Percentiles rank a stretch among this genome's conserved stretches.
These are phyloP conservation scores for Testicularia cyperi DNA, from an alignment of 1,284 basidiomycete genomes.

Conservation along the genomic window DNA sequence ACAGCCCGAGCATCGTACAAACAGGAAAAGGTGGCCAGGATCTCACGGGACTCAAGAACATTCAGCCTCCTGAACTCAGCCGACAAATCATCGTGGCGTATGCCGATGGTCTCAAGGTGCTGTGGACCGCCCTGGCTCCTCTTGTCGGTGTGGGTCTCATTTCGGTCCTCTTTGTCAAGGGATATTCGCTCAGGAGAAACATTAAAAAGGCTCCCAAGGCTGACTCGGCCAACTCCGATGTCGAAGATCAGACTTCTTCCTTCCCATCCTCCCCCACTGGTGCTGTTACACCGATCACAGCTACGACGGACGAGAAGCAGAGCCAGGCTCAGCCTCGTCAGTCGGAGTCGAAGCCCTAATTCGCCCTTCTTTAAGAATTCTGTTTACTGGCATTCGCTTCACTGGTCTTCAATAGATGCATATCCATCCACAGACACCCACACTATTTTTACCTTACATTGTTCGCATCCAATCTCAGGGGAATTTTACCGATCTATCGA, in stretches of 20 bases:
- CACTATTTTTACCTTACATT: no score
- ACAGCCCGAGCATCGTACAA: slow-evolving; percentile 5
- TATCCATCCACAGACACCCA: no score
- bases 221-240: slow-evolving; percentile 12
- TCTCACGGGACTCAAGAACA: slow-evolving; percentile 18
- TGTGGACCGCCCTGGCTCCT: slow-evolving; percentile 69
- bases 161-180: slow-evolving; percentile 39
- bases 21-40: slow-evolving; percentile 29
- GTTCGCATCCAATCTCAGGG: no score
- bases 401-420: no score
- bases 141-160: slow-evolving; percentile 56
- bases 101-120: slow-evolving; percentile 69
- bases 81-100: slow-evolving; percentile 70
- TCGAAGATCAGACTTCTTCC: not conserved
- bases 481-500: no score
- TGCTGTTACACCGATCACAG: no score
- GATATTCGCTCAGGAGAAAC: slow-evolving; percentile 31
- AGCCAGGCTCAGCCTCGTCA: no score
- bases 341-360: no score
- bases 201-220: slow-evolving; percentile 13
- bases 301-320: no score
- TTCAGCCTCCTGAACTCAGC: slow-evolving; percentile 57
- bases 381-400: no score
- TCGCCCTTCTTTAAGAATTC: no score
- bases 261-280: no score